Conservation (phyloP, 2,329 filamentous ascomycete genomes). For the Phaeosphaeria sp. region DNA sequence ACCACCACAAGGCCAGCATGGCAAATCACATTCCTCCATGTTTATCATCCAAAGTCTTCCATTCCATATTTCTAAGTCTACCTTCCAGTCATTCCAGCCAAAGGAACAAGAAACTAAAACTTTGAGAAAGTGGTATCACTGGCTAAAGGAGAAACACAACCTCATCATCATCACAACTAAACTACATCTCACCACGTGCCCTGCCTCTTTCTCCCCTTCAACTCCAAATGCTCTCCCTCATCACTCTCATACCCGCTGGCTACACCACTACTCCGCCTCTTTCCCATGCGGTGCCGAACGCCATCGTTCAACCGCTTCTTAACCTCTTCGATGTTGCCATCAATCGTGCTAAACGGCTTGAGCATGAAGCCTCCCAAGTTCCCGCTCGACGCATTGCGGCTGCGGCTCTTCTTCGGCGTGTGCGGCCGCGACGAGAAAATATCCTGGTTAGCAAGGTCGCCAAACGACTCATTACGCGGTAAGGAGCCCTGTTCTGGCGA, state of each 20-base stretch:
- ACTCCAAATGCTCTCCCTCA: constrained; percentile 20
- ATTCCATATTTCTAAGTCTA: neutral
- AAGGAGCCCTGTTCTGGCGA: constrained; percentile 19
- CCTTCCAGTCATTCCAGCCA: neutral
- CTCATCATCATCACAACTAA: neutral
- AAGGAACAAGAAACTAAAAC: neutral
- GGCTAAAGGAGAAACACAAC: constrained; percentile 1
- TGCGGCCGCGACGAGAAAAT: constrained; percentile 89
- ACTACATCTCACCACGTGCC: constrained; percentile 4
- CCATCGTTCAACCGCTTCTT: constrained; percentile 82
- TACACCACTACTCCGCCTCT: constrained; percentile 54
- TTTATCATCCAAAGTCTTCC: neutral
- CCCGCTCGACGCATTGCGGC: constrained; percentile 62
- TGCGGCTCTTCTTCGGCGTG: constrained; percentile 77
- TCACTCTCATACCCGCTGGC: constrained; percentile 29
- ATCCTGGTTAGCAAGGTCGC: constrained; percentile 83
- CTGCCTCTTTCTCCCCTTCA: constrained; percentile 27
- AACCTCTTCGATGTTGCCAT: constrained; percentile 80
- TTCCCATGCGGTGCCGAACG: constrained; percentile 77
- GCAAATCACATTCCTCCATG: neutral
- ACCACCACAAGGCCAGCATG: neutral
- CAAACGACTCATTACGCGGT: constrained; percentile 91
- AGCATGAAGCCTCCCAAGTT: constrained; percentile 69
- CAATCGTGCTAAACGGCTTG: constrained; percentile 70
- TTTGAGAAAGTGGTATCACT: constrained; percentile 23